These are phyloP conservation scores for Cetradonia linearis DNA, from an alignment of 495 filamentous ascomycete genomes.

Conservation along the genomic window DNA sequence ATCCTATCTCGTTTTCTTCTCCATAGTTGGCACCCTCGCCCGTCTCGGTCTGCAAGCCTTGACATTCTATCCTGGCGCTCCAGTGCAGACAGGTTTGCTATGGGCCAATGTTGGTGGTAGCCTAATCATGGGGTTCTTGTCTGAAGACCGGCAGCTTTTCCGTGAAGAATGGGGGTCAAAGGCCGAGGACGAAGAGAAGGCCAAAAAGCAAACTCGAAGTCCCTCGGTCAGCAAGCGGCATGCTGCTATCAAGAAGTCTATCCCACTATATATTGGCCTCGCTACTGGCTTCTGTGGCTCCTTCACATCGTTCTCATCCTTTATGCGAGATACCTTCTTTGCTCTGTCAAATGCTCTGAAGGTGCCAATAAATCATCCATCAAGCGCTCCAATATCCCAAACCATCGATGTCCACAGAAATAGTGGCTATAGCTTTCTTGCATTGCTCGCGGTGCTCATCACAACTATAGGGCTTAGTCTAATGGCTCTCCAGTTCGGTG, in stretches of 20 bases:
- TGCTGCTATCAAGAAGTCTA: slow-evolving; percentile 59
- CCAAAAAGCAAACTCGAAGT: slow-evolving; percentile 11
- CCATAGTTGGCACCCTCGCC: slow-evolving; percentile 76
- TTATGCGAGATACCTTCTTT: slow-evolving; percentile 78
- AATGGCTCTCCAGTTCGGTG: slow-evolving; percentile 58
- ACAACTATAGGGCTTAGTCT: slow-evolving; percentile 58
- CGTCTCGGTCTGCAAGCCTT: slow-evolving; percentile 73
- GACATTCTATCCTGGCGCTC: slow-evolving; percentile 70
- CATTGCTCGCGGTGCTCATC: slow-evolving; percentile 59
- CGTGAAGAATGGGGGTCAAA: slow-evolving; percentile 48
- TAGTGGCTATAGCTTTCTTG: slow-evolving; percentile 74
- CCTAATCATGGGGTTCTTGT: slow-evolving; percentile 74
- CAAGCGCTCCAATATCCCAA: slow-evolving; percentile 23
- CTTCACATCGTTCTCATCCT: slow-evolving; percentile 85
- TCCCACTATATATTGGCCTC: slow-evolving; percentile 84
- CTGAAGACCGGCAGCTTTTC: slow-evolving; percentile 72
- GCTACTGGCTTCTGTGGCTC: slow-evolving; percentile 91
- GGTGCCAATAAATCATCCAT: slow-evolving; percentile 31
- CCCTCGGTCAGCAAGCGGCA: slow-evolving; percentile 31
- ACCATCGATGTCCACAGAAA: slow-evolving; percentile 37
- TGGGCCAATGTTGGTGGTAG: slow-evolving; percentile 91
- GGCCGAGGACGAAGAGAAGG: slow-evolving; percentile 18
- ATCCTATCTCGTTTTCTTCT: slow-evolving; percentile 78
- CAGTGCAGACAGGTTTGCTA: slow-evolving; percentile 60
- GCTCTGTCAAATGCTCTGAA: slow-evolving; percentile 67